Base-by-base conservation (phyloP, 441 rosid genomes). In the Pelargonium cotyledonis region DNA sequence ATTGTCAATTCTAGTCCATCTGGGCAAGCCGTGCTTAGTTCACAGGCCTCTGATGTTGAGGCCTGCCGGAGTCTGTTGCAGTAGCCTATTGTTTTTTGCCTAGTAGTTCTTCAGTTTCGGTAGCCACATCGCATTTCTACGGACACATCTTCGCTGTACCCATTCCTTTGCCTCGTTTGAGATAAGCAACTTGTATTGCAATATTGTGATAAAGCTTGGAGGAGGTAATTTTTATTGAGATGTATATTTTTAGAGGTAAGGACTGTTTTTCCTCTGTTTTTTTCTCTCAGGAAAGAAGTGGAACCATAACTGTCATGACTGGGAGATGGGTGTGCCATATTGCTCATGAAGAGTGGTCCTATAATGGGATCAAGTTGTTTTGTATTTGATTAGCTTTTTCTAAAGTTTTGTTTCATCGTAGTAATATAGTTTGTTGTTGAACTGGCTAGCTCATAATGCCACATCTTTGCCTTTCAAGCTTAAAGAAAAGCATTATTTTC, bases 1-100 rank as follows among this genome's bases (percentile, higher is more conserved):
- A 66, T 67, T 51, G 53, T 88, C 15, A 76, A 67, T 53, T 80
- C 79, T 7, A 68, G 74, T 71, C 69, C 84, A 0, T 72, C 70
- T 5, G 88, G 79, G 6, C 78, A 82, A 76, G 74, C 69, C 63
- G 8, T 89, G 72, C 71, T 86, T 79, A 80, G 75, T 55, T 71
- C 85, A 0, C 93, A 89, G 80, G 90, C 82, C 15, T 69, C 85
- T 0, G 84, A 85, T 43, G 77, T 94, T 0, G 89, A 91, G 75
- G 89, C 83, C 63, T 93, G 97, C 78, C 64, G n/a, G 80, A 74
- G 72, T 63, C 67, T 85, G 63, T 73, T 83, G 71, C 65, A 77
- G 78, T 69, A 38, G 58, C 4, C 40, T 44, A n/a, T 14, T 31
- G 9, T 60, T 31, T 43, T 8, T 41, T 21, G 51, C 15, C 0